Conservation (phyloP, 2,329 filamentous ascomycete genomes). For the Colletotrichum tabaci region DNA sequence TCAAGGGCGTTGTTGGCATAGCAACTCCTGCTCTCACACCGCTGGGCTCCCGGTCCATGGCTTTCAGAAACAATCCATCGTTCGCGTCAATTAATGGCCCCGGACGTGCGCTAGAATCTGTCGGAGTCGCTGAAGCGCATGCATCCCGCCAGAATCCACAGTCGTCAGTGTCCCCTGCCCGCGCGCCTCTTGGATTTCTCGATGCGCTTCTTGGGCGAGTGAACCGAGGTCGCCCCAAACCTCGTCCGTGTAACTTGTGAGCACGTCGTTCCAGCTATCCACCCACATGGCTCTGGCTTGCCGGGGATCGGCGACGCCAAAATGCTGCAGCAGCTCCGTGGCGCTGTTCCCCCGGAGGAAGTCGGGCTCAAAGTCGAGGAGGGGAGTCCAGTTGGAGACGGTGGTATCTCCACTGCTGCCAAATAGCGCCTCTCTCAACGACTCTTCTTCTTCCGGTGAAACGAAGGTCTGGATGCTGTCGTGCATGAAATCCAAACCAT, state of each 20-base stretch:
- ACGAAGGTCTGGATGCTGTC: constrained; percentile 40
- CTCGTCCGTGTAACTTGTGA: constrained; percentile 73
- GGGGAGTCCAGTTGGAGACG: constrained; percentile 57
- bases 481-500: constrained; percentile 41
- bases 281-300: constrained; percentile 64
- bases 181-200: constrained; percentile 64
- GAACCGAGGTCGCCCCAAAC: constrained; percentile 77
- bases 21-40: constrained; percentile 29
- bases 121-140: constrained; percentile 53
- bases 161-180: background rate
- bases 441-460: constrained; percentile 42
- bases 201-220: constrained; percentile 68
- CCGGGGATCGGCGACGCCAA: constrained; percentile 57
- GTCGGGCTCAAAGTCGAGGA: constrained; percentile 67
- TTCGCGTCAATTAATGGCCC: constrained; percentile 41
- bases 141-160: constrained; percentile 42
- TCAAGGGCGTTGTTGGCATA: constrained; percentile 30
- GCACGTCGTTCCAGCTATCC: constrained; percentile 69
- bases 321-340: constrained; percentile 44
- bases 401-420: constrained; percentile 21
- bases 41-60: constrained; percentile 1
- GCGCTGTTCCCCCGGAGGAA: constrained; percentile 50
- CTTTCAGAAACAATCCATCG: background rate
- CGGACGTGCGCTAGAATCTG: constrained; percentile 57
- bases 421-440: constrained; percentile 49